Conservation (phyloP, 2,329 filamentous ascomycete species). For the Gnomoniopsis sp. region DNA sequence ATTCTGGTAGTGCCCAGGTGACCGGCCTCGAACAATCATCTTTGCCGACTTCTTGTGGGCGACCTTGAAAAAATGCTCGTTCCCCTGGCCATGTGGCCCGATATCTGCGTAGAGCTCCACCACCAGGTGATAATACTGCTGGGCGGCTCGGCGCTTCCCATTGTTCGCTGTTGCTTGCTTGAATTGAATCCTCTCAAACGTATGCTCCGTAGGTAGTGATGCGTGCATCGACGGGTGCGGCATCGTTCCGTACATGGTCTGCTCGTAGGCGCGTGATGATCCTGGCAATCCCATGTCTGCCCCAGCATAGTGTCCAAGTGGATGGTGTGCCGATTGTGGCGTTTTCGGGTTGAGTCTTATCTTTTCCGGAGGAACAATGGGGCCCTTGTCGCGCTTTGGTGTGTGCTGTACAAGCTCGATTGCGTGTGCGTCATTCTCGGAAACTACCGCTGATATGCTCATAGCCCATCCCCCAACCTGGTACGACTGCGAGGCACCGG, state of each 20-base stretch:
- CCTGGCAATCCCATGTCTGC: conserved; percentile 29
- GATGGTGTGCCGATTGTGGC: conserved; percentile 46
- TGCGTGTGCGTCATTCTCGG: conserved; percentile 68
- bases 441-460: conserved; percentile 78
- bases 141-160: conserved; percentile 81
- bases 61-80: conserved; percentile 64
- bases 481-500: conserved; percentile 52
- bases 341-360: conserved; percentile 65
- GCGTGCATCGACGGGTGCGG: conserved; percentile 24
- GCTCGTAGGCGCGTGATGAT: conserved; percentile 39
- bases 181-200: conserved; percentile 90
- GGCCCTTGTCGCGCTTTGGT: conserved; percentile 86
- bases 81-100: conserved; percentile 36
- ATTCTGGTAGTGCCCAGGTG: conserved; percentile 76
- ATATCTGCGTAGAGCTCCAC: conserved; percentile 78
- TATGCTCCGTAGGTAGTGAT: conserved; percentile 50
- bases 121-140: conserved; percentile 90
- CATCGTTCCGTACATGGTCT: conserved; percentile 33
- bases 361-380: conserved; percentile 69
- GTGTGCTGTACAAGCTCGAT: conserved; percentile 90
- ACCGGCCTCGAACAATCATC: conserved; percentile 84
- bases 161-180: conserved; percentile 94
- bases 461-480: conserved; percentile 75
- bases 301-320: conserved; percentile 43
- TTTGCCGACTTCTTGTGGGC: conserved; percentile 71